Evolutionary conservation across 2,329 filamentous ascomycete species (phyloP).

Genomic region (Colletotrichum sp.): DNA sequence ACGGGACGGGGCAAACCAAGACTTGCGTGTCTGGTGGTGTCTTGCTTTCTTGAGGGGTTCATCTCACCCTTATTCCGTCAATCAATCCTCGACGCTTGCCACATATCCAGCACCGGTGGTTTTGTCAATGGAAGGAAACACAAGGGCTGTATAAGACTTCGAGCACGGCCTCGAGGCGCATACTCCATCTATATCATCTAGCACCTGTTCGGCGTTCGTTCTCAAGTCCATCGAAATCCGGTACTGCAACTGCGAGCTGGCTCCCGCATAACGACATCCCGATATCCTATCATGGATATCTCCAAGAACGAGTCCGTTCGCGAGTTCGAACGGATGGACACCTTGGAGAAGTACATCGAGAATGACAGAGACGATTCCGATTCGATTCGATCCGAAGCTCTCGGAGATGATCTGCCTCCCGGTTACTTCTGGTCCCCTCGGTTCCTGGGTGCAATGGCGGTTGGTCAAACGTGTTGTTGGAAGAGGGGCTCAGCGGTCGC

Average conservation of each 20-base stretch:
- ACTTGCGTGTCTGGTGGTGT: background rate
- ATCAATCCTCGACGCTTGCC: background rate
- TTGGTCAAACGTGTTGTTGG: slow-evolving; percentile 20
- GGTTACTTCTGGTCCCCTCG: slow-evolving; percentile 39
- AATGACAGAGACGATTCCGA: slow-evolving; percentile 28
- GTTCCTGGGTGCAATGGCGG: slow-evolving; percentile 36
- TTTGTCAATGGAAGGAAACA: background rate
- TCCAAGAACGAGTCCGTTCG: slow-evolving; percentile 23
- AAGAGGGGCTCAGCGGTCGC: background rate
- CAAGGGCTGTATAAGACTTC: background rate
- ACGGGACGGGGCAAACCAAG: background rate
- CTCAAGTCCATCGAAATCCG: background rate
- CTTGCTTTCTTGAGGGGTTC: background rate
- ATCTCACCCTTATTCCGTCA: background rate
- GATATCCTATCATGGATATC: slow-evolving; percentile 18
- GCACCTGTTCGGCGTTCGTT: background rate
- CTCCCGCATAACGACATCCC: background rate
- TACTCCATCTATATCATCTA: background rate
- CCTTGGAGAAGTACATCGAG: slow-evolving; percentile 13
- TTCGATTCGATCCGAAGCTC: slow-evolving; percentile 37
- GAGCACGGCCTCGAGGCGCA: background rate
- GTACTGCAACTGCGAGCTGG: background rate
- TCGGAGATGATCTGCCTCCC: slow-evolving; percentile 37
- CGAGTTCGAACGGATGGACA: background rate
- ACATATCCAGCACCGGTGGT: background rate